Evolutionary conservation across 73 alveolate species (phyloP).

Genomic region (Effrenium voratum): DNA sequence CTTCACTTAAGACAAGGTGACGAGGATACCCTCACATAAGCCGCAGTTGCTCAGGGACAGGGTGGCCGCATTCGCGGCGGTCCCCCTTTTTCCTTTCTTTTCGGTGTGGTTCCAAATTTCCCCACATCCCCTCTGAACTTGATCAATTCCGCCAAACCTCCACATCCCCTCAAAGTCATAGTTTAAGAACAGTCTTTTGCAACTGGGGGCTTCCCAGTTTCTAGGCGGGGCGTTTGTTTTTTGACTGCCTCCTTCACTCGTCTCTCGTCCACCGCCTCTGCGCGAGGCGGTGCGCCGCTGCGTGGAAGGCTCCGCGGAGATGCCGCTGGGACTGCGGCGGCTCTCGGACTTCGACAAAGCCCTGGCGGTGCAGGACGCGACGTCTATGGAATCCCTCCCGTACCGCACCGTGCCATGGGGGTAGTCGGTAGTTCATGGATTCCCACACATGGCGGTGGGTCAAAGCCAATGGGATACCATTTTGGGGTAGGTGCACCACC

Average conservation of each 20-base stretch:
- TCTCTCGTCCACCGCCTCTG: not conserved
- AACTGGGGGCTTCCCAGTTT: not conserved
- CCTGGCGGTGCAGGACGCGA: constrained; percentile 66
- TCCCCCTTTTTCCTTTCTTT: too few relatives aligned
- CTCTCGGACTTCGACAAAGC: constrained; percentile 83
- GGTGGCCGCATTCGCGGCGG: too few relatives aligned
- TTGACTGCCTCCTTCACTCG: not conserved
- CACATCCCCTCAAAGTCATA: not conserved
- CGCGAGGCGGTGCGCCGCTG: constrained; percentile 37
- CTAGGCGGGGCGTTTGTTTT: not conserved
- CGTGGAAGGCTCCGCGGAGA: not conserved
- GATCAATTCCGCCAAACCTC: not conserved
- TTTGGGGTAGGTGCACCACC: too few relatives aligned
- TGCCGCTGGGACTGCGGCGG: constrained; percentile 63
- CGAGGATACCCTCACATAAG: too few relatives aligned
- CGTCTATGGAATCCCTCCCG: not conserved
- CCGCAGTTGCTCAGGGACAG: too few relatives aligned
- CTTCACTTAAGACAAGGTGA: too few relatives aligned
- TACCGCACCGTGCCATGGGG: not conserved
- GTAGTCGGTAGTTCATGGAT: not conserved
- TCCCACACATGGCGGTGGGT: too few relatives aligned
- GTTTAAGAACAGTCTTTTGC: not conserved
- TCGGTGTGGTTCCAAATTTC: too few relatives aligned
- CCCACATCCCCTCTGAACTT: not conserved
- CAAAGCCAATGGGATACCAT: too few relatives aligned